Evolutionary conservation across 2,329 filamentous ascomycete species (phyloP).

Genomic region (Pseudonectria buxi): DNA sequence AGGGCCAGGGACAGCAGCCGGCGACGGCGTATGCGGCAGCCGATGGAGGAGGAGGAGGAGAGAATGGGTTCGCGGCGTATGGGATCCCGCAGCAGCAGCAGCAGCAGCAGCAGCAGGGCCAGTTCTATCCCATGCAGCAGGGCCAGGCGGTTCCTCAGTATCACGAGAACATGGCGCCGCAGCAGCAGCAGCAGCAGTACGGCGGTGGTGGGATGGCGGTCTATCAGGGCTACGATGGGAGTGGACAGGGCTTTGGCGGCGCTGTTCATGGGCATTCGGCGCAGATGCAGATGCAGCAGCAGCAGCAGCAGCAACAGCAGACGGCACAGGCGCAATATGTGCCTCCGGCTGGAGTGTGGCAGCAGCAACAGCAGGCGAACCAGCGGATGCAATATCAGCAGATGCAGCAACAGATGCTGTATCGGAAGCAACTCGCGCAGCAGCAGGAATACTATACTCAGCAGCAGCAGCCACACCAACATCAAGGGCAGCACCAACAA

Average conservation of each 20-base stretch:
- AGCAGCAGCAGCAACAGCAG: slow-evolving; percentile 19
- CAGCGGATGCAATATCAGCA: slow-evolving; percentile 16
- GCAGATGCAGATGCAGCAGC: neutral
- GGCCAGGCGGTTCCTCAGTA: slow-evolving; percentile 25
- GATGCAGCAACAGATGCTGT: slow-evolving; percentile 17
- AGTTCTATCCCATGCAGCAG: slow-evolving; percentile 16
- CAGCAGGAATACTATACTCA: slow-evolving; percentile 32
- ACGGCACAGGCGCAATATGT: slow-evolving; percentile 17
- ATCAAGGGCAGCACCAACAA: slow-evolving; percentile 19
- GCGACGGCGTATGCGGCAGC: slow-evolving; percentile 12
- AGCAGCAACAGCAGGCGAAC: slow-evolving; percentile 30
- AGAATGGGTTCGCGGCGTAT: slow-evolving; percentile 20
- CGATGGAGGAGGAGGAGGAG: neutral
- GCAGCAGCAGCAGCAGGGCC: slow-evolving; percentile 18
- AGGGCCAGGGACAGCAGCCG: slow-evolving; percentile 18
- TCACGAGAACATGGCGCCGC: slow-evolving; percentile 11
- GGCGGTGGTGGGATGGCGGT: slow-evolving; percentile 13
- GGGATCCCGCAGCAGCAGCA: slow-evolving; percentile 21
- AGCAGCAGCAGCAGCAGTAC: slow-evolving; percentile 20
- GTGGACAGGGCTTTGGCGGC: slow-evolving; percentile 11
- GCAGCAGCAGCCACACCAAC: slow-evolving; percentile 26
- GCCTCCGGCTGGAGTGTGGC: slow-evolving; percentile 23
- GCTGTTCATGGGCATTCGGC: neutral
- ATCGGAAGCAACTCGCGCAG: slow-evolving; percentile 23
- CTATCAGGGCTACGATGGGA: slow-evolving; percentile 19